Conservation (phyloP, 2,329 filamentous ascomycete species). For the Neonectria magnoliae region DNA sequence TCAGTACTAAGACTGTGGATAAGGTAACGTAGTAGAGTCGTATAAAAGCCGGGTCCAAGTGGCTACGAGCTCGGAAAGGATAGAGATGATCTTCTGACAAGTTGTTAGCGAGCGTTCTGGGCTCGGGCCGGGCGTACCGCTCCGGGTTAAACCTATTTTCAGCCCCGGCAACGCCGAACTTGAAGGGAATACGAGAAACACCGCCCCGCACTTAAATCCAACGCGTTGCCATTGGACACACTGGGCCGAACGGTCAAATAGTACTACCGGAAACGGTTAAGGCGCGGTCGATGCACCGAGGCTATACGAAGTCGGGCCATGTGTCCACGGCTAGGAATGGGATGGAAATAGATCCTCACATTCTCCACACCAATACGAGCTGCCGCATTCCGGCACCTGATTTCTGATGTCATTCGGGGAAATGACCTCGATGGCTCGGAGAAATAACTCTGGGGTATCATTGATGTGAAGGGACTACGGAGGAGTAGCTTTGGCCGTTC, state of each 20-base stretch:
- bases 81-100: neutral
- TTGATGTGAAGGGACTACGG: neutral
- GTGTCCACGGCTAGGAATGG: neutral
- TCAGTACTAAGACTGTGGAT: neutral
- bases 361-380: neutral
- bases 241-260: neutral
- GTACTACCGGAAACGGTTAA: neutral
- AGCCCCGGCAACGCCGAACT: neutral
- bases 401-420: neutral
- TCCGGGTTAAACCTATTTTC: neutral
- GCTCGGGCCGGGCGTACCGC: no score
- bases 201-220: neutral
- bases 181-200: neutral
- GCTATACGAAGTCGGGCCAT: neutral
- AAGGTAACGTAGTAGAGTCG: neutral
- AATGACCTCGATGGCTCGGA: no score
- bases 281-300: neutral
- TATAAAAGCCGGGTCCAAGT: neutral
- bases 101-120: neutral
- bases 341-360: neutral
- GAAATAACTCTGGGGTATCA: neutral
- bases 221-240: neutral
- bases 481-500: neutral
- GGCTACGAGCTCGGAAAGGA: no score
- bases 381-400: neutral